Conservation (phyloP, 352 stramenopile species). For the Globisporangium parvum region DNA sequence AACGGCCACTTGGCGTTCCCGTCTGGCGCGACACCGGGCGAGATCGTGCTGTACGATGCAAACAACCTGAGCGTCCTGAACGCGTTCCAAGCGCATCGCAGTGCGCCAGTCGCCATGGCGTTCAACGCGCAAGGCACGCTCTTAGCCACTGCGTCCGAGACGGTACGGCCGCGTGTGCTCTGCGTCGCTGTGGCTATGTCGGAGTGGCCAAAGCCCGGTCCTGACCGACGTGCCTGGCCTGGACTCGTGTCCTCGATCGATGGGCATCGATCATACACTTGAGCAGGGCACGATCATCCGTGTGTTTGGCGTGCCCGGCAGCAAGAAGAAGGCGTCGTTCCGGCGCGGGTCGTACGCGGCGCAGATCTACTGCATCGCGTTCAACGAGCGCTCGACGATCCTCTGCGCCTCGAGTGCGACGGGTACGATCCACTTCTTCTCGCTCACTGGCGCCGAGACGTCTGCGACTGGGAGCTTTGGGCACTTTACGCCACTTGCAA, state of each 20-base stretch:
- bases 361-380: conserved; percentile 94
- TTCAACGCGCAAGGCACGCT: conserved; percentile 85
- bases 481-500: conserved; percentile 68
- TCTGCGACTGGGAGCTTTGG: conserved; percentile 75
- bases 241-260: too few relatives aligned
- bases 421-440: conserved; percentile 96
- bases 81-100: conserved; percentile 85
- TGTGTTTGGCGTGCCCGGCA: conserved; percentile 94
- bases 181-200: too few relatives aligned
- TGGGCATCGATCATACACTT: too few relatives aligned
- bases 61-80: conserved; percentile 91
- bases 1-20: conserved; percentile 85
- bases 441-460: conserved; percentile 63
- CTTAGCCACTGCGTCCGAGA: conserved; percentile 88
- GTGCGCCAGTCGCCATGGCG: conserved; percentile 82
- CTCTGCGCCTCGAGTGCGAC: conserved; percentile 95
- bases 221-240: too few relatives aligned
- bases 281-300: conserved; percentile 94
- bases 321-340: conserved; percentile 90
- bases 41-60: conserved; percentile 91
- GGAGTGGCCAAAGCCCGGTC: too few relatives aligned
- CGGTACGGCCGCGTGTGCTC: conserved; percentile 28
- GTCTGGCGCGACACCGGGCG: conserved; percentile 67
- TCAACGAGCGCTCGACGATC: conserved; percentile 92
- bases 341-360: conserved; percentile 94